Evolutionary conservation across 2,329 filamentous ascomycete genomes (phyloP).

Genomic region (Fusarium sp.): DNA sequence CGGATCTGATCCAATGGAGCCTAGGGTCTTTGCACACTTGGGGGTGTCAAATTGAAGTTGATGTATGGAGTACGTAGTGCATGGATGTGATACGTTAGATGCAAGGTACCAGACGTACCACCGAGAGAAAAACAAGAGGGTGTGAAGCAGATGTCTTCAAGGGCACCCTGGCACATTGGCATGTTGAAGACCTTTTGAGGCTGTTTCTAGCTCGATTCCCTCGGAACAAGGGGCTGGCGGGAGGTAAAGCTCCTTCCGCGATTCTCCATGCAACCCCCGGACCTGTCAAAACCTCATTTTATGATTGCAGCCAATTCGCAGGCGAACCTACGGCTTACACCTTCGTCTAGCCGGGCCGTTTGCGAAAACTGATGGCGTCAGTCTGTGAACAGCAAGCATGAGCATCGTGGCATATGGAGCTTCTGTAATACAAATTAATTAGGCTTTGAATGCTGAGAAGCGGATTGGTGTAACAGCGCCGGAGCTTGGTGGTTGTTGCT

Average conservation of each 20-base stretch:
- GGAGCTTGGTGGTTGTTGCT: neutral
- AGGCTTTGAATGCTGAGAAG: constrained; percentile 9
- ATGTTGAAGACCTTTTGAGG: constrained; percentile 27
- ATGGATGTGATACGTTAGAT: constrained; percentile 39
- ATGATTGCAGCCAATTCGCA: constrained; percentile 18
- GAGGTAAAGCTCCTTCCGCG: constrained; percentile 38
- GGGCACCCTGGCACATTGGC: constrained; percentile 31
- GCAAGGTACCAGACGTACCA: constrained; percentile 44
- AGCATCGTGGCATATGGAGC: constrained; percentile 1
- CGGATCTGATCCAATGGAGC: constrained; percentile 24
- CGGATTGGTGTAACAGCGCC: constrained; percentile 7
- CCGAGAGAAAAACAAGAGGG: constrained; percentile 27
- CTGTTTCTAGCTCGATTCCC: constrained; percentile 27
- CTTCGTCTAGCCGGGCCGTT: constrained; percentile 28
- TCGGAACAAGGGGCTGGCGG: constrained; percentile 16
- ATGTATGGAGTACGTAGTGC: constrained; percentile 23
- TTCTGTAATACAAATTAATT: neutral
- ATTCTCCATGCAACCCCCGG: constrained; percentile 22
- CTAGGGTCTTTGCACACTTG: constrained; percentile 21
- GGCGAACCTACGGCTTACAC: constrained; percentile 18
- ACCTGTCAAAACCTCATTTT: constrained; percentile 30
- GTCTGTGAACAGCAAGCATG: constrained; percentile 7
- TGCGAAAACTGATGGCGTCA: constrained; percentile 23
- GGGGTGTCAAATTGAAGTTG: constrained; percentile 29
- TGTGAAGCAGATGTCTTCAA: constrained; percentile 34